Evolutionary conservation across 495 filamentous ascomycete species (phyloP).

Genomic region (Hypomontagnella monticulosa): DNA sequence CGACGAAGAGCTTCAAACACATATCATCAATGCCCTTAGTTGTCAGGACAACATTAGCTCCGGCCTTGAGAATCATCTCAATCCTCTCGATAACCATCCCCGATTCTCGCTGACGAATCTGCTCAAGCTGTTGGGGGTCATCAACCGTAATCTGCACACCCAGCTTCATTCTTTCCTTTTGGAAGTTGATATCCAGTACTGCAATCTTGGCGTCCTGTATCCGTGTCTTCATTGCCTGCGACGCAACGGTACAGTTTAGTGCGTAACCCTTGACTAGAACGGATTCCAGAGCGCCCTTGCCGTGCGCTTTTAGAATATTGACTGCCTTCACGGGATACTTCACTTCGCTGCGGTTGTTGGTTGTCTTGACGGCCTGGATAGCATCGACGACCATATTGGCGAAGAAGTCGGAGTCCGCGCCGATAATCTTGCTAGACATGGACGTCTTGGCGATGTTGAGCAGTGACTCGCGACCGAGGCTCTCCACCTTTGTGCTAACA

Average conservation of each 20-base stretch:
- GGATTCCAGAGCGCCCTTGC: constrained; percentile 89
- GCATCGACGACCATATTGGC: constrained; percentile 96
- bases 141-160: constrained; percentile 98
- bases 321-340: constrained; percentile 99
- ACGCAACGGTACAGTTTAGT: constrained; percentile 98
- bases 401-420: constrained; percentile 95
- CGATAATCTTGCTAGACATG: constrained; percentile 99
- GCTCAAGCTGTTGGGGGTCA: constrained; percentile 95
- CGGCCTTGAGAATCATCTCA: constrained; percentile 97
- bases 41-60: constrained; percentile 94
- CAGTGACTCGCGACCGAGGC: constrained; percentile 86
- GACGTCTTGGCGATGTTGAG: constrained; percentile 97
- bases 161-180: constrained; percentile 98
- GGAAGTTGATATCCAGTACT: constrained; percentile 95
- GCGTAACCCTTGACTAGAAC: constrained; percentile 95
- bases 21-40: constrained; percentile 99
- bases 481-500: constrained; percentile 92
- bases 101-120: constrained; percentile 90
- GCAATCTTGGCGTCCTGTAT: constrained; percentile 96
- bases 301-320: constrained; percentile 97
- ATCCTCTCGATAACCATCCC: constrained; percentile 94
- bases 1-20: constrained; percentile 91
- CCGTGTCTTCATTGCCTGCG: constrained; percentile 96
- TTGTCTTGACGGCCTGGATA: constrained; percentile 92
- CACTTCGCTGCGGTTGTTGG: constrained; percentile 85